Base-by-base conservation (phyloP, 2,329 filamentous ascomycete genomes). In the Neoarthrinium moseri region DNA sequence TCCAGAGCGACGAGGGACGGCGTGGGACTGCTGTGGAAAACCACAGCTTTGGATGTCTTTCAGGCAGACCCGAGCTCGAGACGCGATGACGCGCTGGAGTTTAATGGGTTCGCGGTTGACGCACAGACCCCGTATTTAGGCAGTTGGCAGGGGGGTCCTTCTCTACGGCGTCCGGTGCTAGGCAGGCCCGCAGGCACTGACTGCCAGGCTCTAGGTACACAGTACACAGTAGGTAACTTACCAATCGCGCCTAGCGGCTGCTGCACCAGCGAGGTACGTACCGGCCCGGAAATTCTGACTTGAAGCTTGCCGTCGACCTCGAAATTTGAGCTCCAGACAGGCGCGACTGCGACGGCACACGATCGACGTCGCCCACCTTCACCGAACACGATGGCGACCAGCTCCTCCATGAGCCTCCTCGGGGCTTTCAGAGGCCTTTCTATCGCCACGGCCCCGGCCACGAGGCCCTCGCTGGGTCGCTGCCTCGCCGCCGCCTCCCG, bases 381-480 rank as follows among this genome's bases (percentile, higher is more conserved):
- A n/a, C n/a, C 56, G 56, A 55, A 59, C 58, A 67, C 48, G 49
- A 80, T 80, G 77, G 75, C 66, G 67, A 63, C 69, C 52, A 64
- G 61, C 56, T 61, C 61, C 55, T 54, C 73, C 36, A 67, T 70
- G 50, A 64, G 70, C 57, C 67, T 83, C 50, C 59, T 72, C 55
- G 70, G 70, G 62, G 75, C 77, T 60, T 72, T 83, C 22, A 71
- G 69, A 50, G 70, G 72, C 45, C 66, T 83, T 49, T 70, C 67
- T 45, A 67, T 80, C 59, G 67, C 67, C 15, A 54, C 64, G 29
- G 56, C 65, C n/a, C 61, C 68, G 7, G 60, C 69, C 27, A 54
- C 69, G 48, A 72, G 66, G 48, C 69, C 71, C 3, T 58, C 54
- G 29, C 58, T 63, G 43, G 53, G 61, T 50, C 46, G 58, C 13